These are phyloP conservation scores for Pseudogymnoascus sp. DNA, from an alignment of 2,329 filamentous ascomycete species.

Conservation along the genomic window DNA sequence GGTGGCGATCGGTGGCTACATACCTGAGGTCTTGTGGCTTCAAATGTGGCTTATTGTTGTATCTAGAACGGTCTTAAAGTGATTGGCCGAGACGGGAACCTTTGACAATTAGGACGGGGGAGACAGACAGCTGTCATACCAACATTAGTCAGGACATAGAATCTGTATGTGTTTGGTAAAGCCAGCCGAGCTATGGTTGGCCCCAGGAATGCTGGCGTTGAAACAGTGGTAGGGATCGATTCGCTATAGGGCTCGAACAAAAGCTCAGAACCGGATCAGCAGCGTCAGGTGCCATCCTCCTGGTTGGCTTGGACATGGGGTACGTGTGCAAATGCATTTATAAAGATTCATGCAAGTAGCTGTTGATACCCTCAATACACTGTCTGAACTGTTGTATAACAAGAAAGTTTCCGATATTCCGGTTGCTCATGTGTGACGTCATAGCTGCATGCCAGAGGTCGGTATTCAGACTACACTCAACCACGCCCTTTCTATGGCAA, in stretches of 20 bases:
- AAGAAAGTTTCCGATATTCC: neutral
- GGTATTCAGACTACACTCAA: neutral
- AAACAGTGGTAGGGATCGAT: neutral
- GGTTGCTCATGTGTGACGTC: neutral
- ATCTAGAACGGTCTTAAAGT: neutral
- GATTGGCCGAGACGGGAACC: neutral
- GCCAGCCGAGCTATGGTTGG: neutral
- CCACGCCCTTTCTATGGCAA: neutral
- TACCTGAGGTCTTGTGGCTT: neutral
- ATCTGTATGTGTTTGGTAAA: neutral
- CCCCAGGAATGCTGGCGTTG: neutral
- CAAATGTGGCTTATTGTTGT: neutral
- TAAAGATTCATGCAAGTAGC: neutral
- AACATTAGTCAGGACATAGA: neutral
- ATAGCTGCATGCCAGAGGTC: neutral
- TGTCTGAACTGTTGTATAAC: neutral
- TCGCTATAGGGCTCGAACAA: neutral
- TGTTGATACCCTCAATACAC: neutral
- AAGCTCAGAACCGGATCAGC: neutral
- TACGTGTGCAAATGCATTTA: neutral
- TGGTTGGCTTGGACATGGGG: neutral
- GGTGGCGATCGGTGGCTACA: neutral
- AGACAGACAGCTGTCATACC: slow-evolving; percentile 1
- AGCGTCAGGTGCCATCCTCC: neutral
- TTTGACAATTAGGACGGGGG: neutral